Percentiles rank a stretch among this genome's conserved stretches.
Conservation (phyloP, 2,329 filamentous ascomycete species). For the Fusarium anguioides region DNA sequence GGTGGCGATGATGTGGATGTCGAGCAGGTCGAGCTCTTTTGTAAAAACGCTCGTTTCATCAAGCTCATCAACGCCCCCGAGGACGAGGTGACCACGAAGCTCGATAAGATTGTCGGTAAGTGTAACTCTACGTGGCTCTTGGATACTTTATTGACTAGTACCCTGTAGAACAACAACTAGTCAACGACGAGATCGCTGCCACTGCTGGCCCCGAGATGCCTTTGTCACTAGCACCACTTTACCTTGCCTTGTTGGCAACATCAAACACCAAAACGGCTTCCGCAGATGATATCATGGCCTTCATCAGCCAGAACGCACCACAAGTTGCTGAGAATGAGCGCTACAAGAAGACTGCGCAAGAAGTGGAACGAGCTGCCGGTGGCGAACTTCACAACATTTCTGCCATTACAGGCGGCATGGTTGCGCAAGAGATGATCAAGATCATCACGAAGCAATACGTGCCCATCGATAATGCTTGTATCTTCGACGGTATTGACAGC, state of each 20-base stretch:
- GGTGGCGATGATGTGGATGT: constrained; percentile 68
- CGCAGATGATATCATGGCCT: constrained; percentile 65
- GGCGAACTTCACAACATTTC: constrained; percentile 94
- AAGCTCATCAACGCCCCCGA: constrained; percentile 77
- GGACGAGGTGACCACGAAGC: constrained; percentile 55
- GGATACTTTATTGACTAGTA: neutral
- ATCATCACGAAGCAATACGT: constrained; percentile 80
- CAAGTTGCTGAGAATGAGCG: constrained; percentile 62
- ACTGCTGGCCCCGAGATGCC: constrained; percentile 59
- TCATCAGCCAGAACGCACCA: constrained; percentile 57
- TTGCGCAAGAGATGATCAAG: constrained; percentile 98
- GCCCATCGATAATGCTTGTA: constrained; percentile 76
- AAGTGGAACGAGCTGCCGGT: constrained; percentile 80
- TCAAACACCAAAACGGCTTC: constrained; percentile 58
- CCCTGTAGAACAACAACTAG: constrained; percentile 62
- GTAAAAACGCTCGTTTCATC: constrained; percentile 93
- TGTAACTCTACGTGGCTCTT: constrained; percentile 6
- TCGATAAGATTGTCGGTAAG: constrained; percentile 68
- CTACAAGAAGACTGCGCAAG: constrained; percentile 66
- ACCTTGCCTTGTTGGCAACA: constrained; percentile 71
- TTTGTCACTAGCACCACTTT: constrained; percentile 74
- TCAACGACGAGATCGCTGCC: constrained; percentile 64
- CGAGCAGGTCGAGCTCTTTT: constrained; percentile 88
- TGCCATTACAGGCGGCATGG: constrained; percentile 87
- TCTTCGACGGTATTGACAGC: constrained; percentile 75